Percentiles rank a stretch among this genome's conserved stretches.
phyloP scores from a whole-genome alignment of 352 stramenopile species.

The Globisporangium heterothallicum region DNA sequence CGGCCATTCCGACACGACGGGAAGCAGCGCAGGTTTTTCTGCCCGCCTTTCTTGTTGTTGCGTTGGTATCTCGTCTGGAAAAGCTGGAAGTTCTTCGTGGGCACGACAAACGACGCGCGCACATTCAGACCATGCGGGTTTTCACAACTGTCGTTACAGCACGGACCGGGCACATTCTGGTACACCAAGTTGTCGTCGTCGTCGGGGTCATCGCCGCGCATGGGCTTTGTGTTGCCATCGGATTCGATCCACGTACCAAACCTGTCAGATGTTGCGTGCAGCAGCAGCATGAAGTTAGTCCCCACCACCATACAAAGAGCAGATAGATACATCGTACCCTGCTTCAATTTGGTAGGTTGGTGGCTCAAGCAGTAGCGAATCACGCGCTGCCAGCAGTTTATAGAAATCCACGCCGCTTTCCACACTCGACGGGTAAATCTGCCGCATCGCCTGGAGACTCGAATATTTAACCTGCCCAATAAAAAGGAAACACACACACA shows the following conservation, averaged over 20 bases:
- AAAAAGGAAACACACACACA: not conserved
- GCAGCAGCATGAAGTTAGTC: no score
- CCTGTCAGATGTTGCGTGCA: no score
- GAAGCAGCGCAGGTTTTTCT: slow-evolving; percentile 88
- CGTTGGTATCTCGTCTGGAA: slow-evolving; percentile 81
- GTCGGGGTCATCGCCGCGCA: slow-evolving; percentile 60
- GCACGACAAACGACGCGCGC: slow-evolving; percentile 71
- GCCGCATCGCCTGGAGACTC: slow-evolving; percentile 58
- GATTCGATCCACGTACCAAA: slow-evolving; percentile 84
- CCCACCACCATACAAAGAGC: not conserved
- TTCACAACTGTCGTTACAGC: slow-evolving; percentile 79
- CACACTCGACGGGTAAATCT: slow-evolving; percentile 65
- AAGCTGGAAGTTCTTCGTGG: slow-evolving; percentile 72
- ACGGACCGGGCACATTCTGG: slow-evolving; percentile 67
- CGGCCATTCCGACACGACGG: slow-evolving; percentile 73
- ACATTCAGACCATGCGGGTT: slow-evolving; percentile 79
- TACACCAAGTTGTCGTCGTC: slow-evolving; percentile 68
- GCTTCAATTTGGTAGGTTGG: slow-evolving; percentile 83
- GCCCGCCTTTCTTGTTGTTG: slow-evolving; percentile 88
- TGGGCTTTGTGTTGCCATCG: slow-evolving; percentile 72
- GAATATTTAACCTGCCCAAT: slow-evolving; percentile 74
- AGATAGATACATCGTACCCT: slow-evolving; percentile 27
- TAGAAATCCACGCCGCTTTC: slow-evolving; percentile 71
- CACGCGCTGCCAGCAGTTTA: slow-evolving; percentile 66
- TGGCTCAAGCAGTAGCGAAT: slow-evolving; percentile 71